Evolutionary conservation across 495 filamentous ascomycete genomes (phyloP).

Genomic region (Penicillium paxilli): DNA sequence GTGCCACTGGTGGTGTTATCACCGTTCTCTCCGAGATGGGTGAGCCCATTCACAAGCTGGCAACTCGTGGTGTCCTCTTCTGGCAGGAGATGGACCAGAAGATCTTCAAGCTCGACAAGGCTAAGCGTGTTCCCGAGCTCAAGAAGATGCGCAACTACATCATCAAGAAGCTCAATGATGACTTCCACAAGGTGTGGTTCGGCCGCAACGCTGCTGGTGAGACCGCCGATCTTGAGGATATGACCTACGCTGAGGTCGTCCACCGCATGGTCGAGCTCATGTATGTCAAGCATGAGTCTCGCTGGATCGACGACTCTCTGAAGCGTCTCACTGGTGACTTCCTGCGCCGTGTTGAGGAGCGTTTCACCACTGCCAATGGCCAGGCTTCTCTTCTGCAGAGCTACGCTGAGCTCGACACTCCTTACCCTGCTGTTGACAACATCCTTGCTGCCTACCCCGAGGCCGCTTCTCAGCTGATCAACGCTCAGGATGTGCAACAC

Average conservation of each 20-base stretch:
- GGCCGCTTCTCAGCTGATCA: constrained; percentile 87
- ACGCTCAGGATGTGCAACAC: constrained; percentile 94
- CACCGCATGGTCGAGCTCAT: constrained; percentile 94
- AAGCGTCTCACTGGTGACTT: constrained; percentile 85
- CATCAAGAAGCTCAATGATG: constrained; percentile 95
- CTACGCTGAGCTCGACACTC: constrained; percentile 83
- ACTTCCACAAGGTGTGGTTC: constrained; percentile 99
- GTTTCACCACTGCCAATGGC: constrained; percentile 68
- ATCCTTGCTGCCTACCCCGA: constrained; percentile 84
- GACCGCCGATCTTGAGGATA: constrained; percentile 92
- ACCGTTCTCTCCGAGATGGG: constrained; percentile 99
- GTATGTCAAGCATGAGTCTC: constrained; percentile 88
- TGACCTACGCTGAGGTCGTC: constrained; percentile 94
- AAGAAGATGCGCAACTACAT: constrained; percentile 93
- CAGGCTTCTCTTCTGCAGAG: constrained; percentile 79
- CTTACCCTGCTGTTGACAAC: constrained; percentile 71
- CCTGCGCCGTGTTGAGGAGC: constrained; percentile 92
- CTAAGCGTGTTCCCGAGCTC: constrained; percentile 86
- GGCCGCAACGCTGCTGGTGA: constrained; percentile 75
- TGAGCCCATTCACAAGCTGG: constrained; percentile 97
- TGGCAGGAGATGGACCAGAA: constrained; percentile 99
- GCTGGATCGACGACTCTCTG: constrained; percentile 92
- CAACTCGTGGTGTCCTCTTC: constrained; percentile 89
- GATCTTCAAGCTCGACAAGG: constrained; percentile 94
- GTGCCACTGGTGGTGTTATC: constrained; percentile 86